Evolutionary conservation across 441 rosid species (phyloP).

Genomic region (Syzygium syzygioides): DNA sequence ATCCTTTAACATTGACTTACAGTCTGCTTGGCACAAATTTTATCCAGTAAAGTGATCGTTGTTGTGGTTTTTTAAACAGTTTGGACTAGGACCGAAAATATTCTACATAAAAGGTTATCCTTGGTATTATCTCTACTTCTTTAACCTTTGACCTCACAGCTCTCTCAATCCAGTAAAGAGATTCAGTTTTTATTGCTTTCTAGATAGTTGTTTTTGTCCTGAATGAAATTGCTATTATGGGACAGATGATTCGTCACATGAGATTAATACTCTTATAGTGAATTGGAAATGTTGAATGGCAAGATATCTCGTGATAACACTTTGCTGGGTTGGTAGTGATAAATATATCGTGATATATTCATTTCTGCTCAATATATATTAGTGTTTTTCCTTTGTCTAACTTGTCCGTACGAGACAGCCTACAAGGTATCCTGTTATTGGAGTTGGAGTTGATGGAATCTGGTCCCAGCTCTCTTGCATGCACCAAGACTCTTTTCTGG

Average conservation of each 20-base stretch:
- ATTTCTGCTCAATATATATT: background rate
- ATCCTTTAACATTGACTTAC: background rate
- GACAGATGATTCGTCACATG: background rate
- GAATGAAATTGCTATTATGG: background rate
- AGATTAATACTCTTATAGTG: background rate
- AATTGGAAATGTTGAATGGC: background rate
- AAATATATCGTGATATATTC: background rate
- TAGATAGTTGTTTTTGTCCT: background rate
- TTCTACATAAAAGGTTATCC: background rate
- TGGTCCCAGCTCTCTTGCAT: background rate
- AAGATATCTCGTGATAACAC: background rate
- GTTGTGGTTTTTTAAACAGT: background rate
- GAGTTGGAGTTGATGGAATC: background rate
- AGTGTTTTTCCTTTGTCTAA: background rate
- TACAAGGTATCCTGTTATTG: background rate
- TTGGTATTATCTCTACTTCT: background rate
- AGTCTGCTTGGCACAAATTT: background rate
- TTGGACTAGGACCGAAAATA: background rate
- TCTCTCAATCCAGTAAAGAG: background rate
- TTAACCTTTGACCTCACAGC: background rate
- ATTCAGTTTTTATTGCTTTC: background rate
- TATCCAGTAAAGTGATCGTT: background rate
- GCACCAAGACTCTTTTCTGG: background rate
- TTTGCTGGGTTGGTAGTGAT: background rate
- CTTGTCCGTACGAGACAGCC: background rate